Evolutionary conservation across 495 filamentous ascomycete genomes (phyloP).

Genomic region (Lasiosphaeris hirsuta): DNA sequence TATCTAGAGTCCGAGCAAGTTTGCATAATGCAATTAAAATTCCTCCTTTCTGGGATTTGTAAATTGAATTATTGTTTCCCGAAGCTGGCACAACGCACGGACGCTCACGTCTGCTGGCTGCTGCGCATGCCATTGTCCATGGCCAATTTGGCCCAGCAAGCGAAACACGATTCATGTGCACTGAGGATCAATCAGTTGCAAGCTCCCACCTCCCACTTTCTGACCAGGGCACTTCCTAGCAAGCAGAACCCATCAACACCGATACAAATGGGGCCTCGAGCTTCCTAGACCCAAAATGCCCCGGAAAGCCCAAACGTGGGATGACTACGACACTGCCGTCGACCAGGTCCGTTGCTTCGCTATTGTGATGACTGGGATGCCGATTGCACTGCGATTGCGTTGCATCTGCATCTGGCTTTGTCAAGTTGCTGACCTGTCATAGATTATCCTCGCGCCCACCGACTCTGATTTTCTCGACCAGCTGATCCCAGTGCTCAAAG

Average conservation of each 20-base stretch:
- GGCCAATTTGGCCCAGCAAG: too few relatives aligned
- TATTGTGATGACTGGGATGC: not conserved
- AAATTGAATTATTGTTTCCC: too few relatives aligned
- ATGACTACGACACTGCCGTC: slow-evolving; percentile 53
- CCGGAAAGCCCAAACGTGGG: slow-evolving; percentile 48
- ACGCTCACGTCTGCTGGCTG: too few relatives aligned
- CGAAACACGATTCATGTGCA: too few relatives aligned
- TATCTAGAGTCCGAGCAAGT: too few relatives aligned
- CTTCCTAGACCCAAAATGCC: slow-evolving; percentile 34
- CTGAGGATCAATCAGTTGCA: too few relatives aligned
- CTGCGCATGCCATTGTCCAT: too few relatives aligned
- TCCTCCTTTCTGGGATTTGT: too few relatives aligned
- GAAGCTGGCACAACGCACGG: too few relatives aligned
- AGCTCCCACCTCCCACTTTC: too few relatives aligned
- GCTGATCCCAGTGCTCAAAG: slow-evolving; percentile 85
- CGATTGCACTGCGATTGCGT: not conserved
- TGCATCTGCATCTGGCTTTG: not conserved
- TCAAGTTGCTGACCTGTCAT: not conserved
- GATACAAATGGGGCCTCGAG: slow-evolving; percentile 10
- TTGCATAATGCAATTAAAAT: too few relatives aligned
- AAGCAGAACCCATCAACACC: not conserved
- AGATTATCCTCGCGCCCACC: slow-evolving; percentile 89
- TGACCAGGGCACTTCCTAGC: not conserved
- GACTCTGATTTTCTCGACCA: slow-evolving; percentile 95
- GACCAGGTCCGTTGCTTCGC: slow-evolving; percentile 36